Conservation (phyloP, 495 filamentous ascomycete species). For the Aspergillus conjunctus region DNA sequence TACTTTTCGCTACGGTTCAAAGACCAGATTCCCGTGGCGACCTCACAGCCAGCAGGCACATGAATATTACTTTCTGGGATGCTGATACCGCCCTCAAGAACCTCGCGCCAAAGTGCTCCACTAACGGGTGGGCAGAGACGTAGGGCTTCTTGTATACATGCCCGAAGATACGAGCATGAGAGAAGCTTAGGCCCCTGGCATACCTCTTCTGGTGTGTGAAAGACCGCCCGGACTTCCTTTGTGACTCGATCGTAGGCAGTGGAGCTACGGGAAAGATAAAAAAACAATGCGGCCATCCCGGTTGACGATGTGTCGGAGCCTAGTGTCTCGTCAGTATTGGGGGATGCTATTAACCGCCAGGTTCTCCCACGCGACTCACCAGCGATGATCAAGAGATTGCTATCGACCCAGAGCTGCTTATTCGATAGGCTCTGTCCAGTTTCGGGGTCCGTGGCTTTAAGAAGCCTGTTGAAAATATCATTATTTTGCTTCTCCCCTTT, state of each 20-base stretch:
- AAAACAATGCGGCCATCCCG: slow-evolving; percentile 61
- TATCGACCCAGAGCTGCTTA: too few relatives aligned
- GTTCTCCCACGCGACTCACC: too few relatives aligned
- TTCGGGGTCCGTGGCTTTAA: too few relatives aligned
- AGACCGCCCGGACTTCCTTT: slow-evolving; percentile 52
- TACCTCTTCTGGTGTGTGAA: slow-evolving; percentile 55
- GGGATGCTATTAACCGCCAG: too few relatives aligned
- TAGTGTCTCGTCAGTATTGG: not conserved
- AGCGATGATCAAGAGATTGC: too few relatives aligned
- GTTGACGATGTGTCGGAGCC: slow-evolving; percentile 65
- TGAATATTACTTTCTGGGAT: slow-evolving; percentile 55
- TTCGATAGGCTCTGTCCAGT: too few relatives aligned
- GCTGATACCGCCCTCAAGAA: slow-evolving; percentile 56
- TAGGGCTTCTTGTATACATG: slow-evolving; percentile 71
- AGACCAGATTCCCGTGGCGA: slow-evolving; percentile 57
- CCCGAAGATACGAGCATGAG: slow-evolving; percentile 33
- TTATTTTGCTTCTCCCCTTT: too few relatives aligned
- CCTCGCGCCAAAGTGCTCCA: slow-evolving; percentile 55
- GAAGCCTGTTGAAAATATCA: too few relatives aligned
- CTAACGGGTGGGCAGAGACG: slow-evolving; percentile 68
- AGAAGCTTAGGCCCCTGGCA: slow-evolving; percentile 41
- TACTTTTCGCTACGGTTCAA: slow-evolving; percentile 59
- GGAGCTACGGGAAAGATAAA: slow-evolving; percentile 65
- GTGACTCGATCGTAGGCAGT: slow-evolving; percentile 23
- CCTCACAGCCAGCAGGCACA: slow-evolving; percentile 50